phyloP scores from a whole-genome alignment of 2,329 filamentous ascomycete species.

The Colletotrichum musicola region DNA sequence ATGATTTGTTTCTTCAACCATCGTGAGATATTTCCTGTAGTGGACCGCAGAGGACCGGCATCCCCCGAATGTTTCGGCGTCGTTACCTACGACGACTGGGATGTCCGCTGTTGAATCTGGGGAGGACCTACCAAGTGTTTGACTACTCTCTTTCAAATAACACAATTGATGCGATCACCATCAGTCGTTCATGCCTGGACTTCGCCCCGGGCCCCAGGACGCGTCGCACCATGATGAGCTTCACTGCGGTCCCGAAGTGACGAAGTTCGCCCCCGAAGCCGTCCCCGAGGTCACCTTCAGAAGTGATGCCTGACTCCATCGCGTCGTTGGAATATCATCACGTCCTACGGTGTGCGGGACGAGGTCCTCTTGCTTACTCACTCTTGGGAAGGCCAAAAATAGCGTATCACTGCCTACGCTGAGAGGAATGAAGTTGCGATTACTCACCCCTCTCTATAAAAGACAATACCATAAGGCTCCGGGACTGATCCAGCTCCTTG shows the following conservation, averaged over 20 bases:
- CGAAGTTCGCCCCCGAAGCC: no score
- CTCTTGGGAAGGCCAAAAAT: neutral
- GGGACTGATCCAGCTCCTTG: neutral
- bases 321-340: no score
- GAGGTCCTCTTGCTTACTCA: neutral
- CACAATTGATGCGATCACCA: neutral
- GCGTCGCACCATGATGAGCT: neutral
- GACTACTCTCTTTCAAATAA: neutral
- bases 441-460: neutral
- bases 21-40: neutral
- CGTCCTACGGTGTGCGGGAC: no score
- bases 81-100: slow-evolving; percentile 1
- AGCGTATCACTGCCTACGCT: neutral
- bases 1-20: neutral
- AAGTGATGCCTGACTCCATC: no score
- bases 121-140: neutral
- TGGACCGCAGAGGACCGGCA: neutral
- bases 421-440: neutral
- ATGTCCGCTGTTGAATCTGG: neutral
- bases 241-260: no score
- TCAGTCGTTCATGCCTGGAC: neutral
- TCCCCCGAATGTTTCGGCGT: neutral
- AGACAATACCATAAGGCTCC: neutral
- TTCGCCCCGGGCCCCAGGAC: no score
- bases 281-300: no score